Evolutionary conservation across 306 rosid genomes (phyloP).

Genomic region (Castanea mollissima): DNA sequence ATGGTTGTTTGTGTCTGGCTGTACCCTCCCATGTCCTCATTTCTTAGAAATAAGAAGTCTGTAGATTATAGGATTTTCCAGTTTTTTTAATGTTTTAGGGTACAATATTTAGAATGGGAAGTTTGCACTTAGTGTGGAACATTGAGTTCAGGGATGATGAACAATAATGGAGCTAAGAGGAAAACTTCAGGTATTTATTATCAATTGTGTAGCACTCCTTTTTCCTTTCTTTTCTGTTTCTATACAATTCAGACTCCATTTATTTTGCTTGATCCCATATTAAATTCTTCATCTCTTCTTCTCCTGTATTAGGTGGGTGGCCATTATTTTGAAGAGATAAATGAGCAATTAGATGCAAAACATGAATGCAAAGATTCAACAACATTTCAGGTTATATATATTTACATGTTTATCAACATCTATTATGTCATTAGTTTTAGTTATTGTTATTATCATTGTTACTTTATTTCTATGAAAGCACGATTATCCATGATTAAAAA

Average conservation of each 20-base stretch:
- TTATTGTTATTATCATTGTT: neutral
- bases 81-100: slow-evolving; percentile 18
- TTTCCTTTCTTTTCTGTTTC: neutral
- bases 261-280: neutral
- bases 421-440: neutral
- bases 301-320: slow-evolving; percentile 74
- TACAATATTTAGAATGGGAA: slow-evolving; percentile 66
- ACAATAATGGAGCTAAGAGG: slow-evolving; percentile 76
- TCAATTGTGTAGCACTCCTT: neutral
- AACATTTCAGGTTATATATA: slow-evolving; percentile 9
- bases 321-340: slow-evolving; percentile 98
- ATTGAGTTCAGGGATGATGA: slow-evolving; percentile 70
- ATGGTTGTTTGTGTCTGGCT: neutral
- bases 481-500: neutral
- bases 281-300: neutral
- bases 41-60: neutral
- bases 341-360: slow-evolving; percentile 88
- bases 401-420: slow-evolving; percentile 8
- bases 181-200: slow-evolving; percentile 65
- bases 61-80: neutral
- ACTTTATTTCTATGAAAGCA: neutral
- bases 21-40: neutral
- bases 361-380: too few species aligned
- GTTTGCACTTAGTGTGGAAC: slow-evolving; percentile 86
- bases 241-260: neutral